A percentile compares a stretch with the other conserved stretches of the same genome.
Conservation (phyloP, 345 rosid genomes). For the Salix caprea region DNA sequence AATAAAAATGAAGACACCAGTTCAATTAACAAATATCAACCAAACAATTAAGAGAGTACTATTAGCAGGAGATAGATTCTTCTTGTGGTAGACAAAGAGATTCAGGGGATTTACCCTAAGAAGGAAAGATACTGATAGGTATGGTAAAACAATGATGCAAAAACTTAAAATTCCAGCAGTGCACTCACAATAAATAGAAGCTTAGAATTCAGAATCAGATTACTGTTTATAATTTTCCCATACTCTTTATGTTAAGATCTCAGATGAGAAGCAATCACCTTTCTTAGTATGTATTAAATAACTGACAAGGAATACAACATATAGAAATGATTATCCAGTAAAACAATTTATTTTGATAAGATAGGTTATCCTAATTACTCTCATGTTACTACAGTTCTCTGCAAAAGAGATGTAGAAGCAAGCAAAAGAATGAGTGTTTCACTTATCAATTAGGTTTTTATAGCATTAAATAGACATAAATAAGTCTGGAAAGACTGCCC, state of each 20-base stretch:
- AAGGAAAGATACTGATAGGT: background rate
- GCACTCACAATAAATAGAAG: background rate
- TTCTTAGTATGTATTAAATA: background rate
- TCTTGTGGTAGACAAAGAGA: background rate
- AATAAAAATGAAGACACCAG: background rate
- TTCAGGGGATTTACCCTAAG: background rate
- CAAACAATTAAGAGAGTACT: background rate
- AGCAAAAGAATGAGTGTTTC: too few relatives aligned
- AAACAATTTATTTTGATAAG: too few relatives aligned
- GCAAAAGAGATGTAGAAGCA: too few relatives aligned
- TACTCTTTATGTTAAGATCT: background rate
- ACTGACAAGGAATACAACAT: background rate
- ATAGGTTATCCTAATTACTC: too few relatives aligned
- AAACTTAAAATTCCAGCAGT: background rate
- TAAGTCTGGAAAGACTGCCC: too few relatives aligned
- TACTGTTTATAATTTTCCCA: background rate
- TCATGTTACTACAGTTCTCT: too few relatives aligned
- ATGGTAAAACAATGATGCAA: background rate
- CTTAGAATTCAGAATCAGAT: background rate
- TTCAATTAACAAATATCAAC: background rate
- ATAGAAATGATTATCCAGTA: background rate
- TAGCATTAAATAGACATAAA: too few relatives aligned
- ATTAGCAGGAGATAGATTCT: background rate
- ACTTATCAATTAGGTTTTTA: too few relatives aligned
- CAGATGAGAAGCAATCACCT: background rate